Evolutionary conservation across 495 filamentous ascomycete species (phyloP), one percentile per base, ranked within the genome.

Genomic region (Podospora comata): DNA sequence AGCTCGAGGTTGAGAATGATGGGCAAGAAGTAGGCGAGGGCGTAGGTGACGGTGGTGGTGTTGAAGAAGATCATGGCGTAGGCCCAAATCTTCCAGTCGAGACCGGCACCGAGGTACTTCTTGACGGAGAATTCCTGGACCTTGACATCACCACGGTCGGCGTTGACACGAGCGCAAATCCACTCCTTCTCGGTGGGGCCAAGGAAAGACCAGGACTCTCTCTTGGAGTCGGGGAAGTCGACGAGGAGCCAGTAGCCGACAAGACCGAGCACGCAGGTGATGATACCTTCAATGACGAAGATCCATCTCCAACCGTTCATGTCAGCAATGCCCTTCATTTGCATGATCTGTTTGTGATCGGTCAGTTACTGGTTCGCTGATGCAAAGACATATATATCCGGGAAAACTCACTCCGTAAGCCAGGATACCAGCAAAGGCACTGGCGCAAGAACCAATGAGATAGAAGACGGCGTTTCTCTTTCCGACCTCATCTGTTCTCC

Each of bases 11-110:
- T 68, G 16, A 90, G 84, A 73, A 90, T 90, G 71, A 89, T 83
- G 28, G 89, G 88, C 18, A 91, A 76, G 79, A 90, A 90, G 78
- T 88, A 90, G 53, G 87, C 86, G 54, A 90, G 86, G 15, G 87
- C 84, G 72, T 90, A 89, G 26, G 85, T 81, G 67, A 85, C 80
- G 19, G 87, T 88, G 6, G 86, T 87, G 23, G 81, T 79, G 74
- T 79, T 84, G 76, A 86, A 85, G 78, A 86, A 88, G 67, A 87
- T 82, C 74, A 86, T 71, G 23, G 81, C 86, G 69, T 87, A 89
- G 1, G 74, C 83, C 87, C 87, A 90, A 62, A 90, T 84, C 76
- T 90, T 89, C 60, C 75, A 69, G 73, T 91, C 87, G 0, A 72
- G 23, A 0, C 77, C 84, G 0, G 82, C 79, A 7, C 71, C 63